Conservation (phyloP, 2,329 filamentous ascomycete species). For the Davidsoniella neocaledoniae region DNA sequence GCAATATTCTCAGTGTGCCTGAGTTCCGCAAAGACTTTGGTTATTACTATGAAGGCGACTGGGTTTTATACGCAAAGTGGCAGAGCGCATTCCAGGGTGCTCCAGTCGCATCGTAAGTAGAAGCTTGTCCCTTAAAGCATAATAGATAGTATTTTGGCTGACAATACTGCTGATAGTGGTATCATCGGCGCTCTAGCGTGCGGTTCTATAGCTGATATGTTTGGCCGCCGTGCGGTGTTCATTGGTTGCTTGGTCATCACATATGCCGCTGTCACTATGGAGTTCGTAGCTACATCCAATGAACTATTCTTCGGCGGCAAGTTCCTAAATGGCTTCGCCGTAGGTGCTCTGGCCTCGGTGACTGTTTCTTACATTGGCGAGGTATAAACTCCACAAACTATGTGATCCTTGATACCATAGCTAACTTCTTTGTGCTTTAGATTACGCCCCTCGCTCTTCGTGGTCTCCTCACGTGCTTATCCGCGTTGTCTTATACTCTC, state of each 20-base stretch:
- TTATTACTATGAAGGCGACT: neutral
- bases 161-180: neutral
- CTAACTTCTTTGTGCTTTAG: constrained; percentile 7
- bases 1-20: constrained; percentile 26
- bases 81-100: constrained; percentile 27
- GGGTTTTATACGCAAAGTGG: constrained; percentile 23
- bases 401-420: neutral
- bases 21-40: constrained; percentile 27
- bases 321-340: constrained; percentile 25
- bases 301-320: constrained; percentile 26
- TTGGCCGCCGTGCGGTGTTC: constrained; percentile 20
- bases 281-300: constrained; percentile 25
- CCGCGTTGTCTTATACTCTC: constrained; percentile 19
- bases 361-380: constrained; percentile 20
- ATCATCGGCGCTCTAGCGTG: constrained; percentile 19
- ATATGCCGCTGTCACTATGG: constrained; percentile 23
- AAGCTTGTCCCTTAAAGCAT: neutral
- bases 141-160: neutral
- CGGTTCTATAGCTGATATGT: constrained; percentile 21
- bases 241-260: constrained; percentile 22
- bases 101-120: constrained; percentile 21
- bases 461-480: constrained; percentile 18
- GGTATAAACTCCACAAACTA: constrained; percentile 13
- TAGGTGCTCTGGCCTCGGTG: constrained; percentile 17
- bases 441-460: constrained; percentile 18